Percentiles rank a stretch among this genome's conserved stretches.
Conservation (phyloP, 192 early-diverging fungal genomes). For the Umbelopsis sp. region DNA sequence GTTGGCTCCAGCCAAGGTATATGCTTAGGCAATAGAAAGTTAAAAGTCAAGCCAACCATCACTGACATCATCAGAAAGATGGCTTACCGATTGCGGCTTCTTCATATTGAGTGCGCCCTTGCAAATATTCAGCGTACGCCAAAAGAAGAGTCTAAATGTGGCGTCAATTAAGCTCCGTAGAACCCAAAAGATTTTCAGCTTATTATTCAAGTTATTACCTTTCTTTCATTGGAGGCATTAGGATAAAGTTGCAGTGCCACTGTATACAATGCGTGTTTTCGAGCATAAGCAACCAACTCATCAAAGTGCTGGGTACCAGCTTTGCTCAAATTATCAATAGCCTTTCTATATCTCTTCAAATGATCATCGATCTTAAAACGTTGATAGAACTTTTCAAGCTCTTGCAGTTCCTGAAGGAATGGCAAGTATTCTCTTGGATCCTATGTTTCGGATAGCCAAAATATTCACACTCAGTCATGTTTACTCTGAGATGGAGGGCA, state of each 20-base stretch:
- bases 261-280: constrained; percentile 66
- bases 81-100: constrained; percentile 66
- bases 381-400: constrained; percentile 77
- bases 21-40: constrained; percentile 38
- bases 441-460: constrained; percentile 23
- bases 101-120: constrained; percentile 53
- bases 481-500: background rate
- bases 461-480: background rate
- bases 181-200: background rate
- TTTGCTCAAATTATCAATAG: constrained; percentile 68
- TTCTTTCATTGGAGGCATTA: constrained; percentile 44
- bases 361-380: constrained; percentile 89
- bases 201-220: constrained; percentile 33
- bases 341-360: constrained; percentile 68
- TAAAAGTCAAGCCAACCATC: background rate
- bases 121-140: constrained; percentile 69
- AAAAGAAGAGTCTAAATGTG: constrained; percentile 33
- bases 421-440: constrained; percentile 96
- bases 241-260: constrained; percentile 60
- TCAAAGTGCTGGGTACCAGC: constrained; percentile 53
- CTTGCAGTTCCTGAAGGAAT: constrained; percentile 80
- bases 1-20: constrained; percentile 59
- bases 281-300: constrained; percentile 65
- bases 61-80: background rate
- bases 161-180: background rate